Conservation (phyloP, 1,139 yeast genomes). For the Eremothecium sinecaudum region DNA sequence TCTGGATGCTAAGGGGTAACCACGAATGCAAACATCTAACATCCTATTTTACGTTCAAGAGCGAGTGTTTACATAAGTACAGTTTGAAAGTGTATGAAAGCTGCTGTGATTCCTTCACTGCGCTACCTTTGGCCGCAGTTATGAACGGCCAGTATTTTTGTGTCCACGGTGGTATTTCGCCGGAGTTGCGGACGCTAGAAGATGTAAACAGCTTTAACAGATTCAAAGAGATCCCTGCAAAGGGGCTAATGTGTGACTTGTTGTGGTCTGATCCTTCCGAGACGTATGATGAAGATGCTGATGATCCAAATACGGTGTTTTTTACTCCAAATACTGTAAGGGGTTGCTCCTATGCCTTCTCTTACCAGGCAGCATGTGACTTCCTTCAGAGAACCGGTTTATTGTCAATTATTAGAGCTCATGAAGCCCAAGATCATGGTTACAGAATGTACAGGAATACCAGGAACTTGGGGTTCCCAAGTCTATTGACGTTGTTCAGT, state of each 20-base stretch:
- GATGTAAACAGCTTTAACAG: conserved; percentile 67
- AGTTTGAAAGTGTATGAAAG: conserved; percentile 58
- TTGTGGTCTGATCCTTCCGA: conserved; percentile 96
- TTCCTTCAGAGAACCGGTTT: conserved; percentile 75
- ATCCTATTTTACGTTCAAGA: conserved; percentile 85
- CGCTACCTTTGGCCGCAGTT: conserved; percentile 85
- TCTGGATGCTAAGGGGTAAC: conserved; percentile 85
- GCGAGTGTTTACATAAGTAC: conserved; percentile 86
- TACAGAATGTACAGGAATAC: conserved; percentile 90
- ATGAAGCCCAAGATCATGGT: conserved; percentile 97
- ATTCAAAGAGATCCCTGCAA: conserved; percentile 88
- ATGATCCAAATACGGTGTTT: conserved; percentile 33
- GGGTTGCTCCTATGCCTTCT: conserved; percentile 88
- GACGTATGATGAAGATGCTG: conserved; percentile 67
- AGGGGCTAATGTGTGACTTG: conserved; percentile 89
- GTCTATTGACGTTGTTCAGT: conserved; percentile 81
- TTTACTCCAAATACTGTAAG: conserved; percentile 68
- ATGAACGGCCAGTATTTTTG: conserved; percentile 94
- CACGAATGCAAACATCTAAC: conserved; percentile 94
- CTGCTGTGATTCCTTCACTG: conserved; percentile 71
- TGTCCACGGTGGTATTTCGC: conserved; percentile 96
- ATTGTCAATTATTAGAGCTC: conserved; percentile 82
- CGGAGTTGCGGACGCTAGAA: conserved; percentile 62
- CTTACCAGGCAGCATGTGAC: conserved; percentile 75
- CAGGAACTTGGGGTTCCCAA: conserved; percentile 82